Conservation (phyloP, 2,329 filamentous ascomycete species). For the Aspergillus uvarum region DNA sequence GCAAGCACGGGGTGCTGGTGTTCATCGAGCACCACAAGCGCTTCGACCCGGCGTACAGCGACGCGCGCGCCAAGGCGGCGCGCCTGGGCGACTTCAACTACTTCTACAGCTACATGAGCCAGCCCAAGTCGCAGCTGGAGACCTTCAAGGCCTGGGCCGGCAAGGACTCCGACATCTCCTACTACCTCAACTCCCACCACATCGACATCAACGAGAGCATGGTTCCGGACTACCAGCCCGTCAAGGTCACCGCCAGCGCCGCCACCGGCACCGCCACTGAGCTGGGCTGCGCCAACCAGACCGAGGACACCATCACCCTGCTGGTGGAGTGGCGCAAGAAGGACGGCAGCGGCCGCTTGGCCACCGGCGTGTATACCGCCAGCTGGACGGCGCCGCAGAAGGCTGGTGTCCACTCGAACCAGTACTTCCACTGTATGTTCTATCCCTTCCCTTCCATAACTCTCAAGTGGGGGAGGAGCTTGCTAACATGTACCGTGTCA, state of each 20-base stretch:
- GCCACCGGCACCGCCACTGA: constrained; percentile 75
- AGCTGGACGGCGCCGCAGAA: constrained; percentile 92
- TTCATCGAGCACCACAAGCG: constrained; percentile 94
- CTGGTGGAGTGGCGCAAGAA: constrained; percentile 84
- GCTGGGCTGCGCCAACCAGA: constrained; percentile 74
- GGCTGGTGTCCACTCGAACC: constrained; percentile 92
- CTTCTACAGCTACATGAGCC: constrained; percentile 96
- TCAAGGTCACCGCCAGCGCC: constrained; percentile 75
- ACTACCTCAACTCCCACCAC: constrained; percentile 95
- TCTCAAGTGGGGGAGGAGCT: too few species aligned
- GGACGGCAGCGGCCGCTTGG: constrained; percentile 66
- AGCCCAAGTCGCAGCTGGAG: constrained; percentile 86
- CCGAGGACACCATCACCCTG: constrained; percentile 91
- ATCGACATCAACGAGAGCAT: constrained; percentile 90
- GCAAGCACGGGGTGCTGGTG: constrained; percentile 77
- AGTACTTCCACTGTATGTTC: constrained; percentile 79
- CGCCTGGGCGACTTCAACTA: constrained; percentile 94
- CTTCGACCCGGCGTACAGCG: constrained; percentile 88
- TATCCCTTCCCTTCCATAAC: not conserved
- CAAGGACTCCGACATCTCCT: constrained; percentile 87
- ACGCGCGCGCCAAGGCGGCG: constrained; percentile 74
- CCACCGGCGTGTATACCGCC: constrained; percentile 87
- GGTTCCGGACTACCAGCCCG: constrained; percentile 77
- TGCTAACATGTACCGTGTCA: constrained; percentile 15
- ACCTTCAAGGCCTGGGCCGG: constrained; percentile 96